Evolutionary conservation across 2,329 filamentous ascomycete genomes (phyloP).

Genomic region (Scopulariopsis brevicaulis): DNA sequence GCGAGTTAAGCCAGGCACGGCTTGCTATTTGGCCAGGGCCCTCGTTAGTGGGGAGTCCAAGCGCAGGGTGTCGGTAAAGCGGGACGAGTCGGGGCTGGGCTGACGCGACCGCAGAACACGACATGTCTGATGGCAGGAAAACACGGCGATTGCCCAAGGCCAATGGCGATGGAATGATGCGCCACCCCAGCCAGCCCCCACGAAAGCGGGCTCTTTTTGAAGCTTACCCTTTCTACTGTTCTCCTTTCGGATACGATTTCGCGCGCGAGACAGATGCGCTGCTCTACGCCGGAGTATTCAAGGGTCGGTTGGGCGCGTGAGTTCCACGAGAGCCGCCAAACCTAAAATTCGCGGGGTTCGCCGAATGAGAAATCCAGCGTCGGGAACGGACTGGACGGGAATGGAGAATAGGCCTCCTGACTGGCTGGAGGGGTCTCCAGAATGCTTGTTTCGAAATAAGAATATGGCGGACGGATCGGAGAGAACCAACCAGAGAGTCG

Average conservation of each 20-base stretch:
- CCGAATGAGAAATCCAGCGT: not conserved
- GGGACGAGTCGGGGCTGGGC: not conserved
- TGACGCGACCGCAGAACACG: not conserved
- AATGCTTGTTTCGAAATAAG: slow-evolving; percentile 6
- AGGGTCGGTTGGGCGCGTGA: not conserved
- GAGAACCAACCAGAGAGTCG: slow-evolving; percentile 5
- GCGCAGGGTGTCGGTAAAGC: not conserved
- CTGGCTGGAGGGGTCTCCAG: slow-evolving; percentile 1
- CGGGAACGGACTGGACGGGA: not conserved
- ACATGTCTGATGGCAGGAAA: not conserved
- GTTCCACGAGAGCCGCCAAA: not conserved
- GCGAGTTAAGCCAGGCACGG: slow-evolving; percentile 1
- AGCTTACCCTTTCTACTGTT: not conserved
- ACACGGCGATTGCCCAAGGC: not conserved
- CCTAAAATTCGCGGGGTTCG: not conserved
- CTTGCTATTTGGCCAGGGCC: not conserved
- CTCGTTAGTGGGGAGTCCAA: not conserved
- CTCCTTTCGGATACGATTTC: not conserved
- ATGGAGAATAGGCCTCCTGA: not conserved
- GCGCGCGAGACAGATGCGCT: not conserved
- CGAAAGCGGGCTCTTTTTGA: not conserved
- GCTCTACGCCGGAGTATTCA: slow-evolving; percentile 4
- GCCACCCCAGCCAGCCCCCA: not conserved
- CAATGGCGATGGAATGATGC: not conserved
- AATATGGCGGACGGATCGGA: not conserved